phyloP scores from a whole-genome alignment of 345 rosid species.

The Salix suchowensis region DNA sequence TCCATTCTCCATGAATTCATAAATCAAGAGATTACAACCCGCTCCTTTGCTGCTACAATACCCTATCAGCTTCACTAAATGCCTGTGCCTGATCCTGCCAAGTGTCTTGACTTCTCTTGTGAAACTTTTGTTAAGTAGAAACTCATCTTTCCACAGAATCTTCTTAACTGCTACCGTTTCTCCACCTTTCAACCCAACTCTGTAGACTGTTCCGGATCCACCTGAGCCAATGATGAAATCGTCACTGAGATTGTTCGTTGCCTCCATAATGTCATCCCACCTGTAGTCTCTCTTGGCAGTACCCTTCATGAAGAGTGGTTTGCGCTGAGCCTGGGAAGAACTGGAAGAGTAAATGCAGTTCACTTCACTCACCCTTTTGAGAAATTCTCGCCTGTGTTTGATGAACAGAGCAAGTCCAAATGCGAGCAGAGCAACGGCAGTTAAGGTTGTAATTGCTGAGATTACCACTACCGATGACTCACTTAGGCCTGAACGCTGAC shows the following conservation, averaged over 20 bases:
- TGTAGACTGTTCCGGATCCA: slow-evolving; percentile 84
- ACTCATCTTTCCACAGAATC: slow-evolving; percentile 70
- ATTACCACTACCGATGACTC: slow-evolving; percentile 44
- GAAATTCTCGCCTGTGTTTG: slow-evolving; percentile 45
- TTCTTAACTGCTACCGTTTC: slow-evolving; percentile 78
- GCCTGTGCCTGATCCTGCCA: slow-evolving; percentile 80
- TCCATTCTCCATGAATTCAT: slow-evolving; percentile 93
- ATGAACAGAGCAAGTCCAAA: slow-evolving; percentile 45
- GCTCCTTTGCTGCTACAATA: slow-evolving; percentile 61
- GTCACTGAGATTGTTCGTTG: slow-evolving; percentile 66
- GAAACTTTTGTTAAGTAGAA: slow-evolving; percentile 75
- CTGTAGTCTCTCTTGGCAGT: slow-evolving; percentile 58
- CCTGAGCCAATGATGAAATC: slow-evolving; percentile 88
- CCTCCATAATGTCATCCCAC: slow-evolving; percentile 85
- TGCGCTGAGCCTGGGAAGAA: slow-evolving; percentile 62
- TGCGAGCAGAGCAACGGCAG: slow-evolving; percentile 58
- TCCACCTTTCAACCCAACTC: slow-evolving; percentile 60
- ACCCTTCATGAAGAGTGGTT: slow-evolving; percentile 55
- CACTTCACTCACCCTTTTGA: slow-evolving; percentile 37
- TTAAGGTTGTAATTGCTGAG: slow-evolving; percentile 59
- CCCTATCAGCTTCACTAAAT: slow-evolving; percentile 83
- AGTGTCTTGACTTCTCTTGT: slow-evolving; percentile 73
- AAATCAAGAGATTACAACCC: slow-evolving; percentile 72
- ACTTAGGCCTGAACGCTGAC: slow-evolving; percentile 41
- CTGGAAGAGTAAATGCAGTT: slow-evolving; percentile 50